These are phyloP conservation scores for Sarocladium oryzae DNA, from an alignment of 2,329 filamentous ascomycete genomes.

Conservation along the genomic window DNA sequence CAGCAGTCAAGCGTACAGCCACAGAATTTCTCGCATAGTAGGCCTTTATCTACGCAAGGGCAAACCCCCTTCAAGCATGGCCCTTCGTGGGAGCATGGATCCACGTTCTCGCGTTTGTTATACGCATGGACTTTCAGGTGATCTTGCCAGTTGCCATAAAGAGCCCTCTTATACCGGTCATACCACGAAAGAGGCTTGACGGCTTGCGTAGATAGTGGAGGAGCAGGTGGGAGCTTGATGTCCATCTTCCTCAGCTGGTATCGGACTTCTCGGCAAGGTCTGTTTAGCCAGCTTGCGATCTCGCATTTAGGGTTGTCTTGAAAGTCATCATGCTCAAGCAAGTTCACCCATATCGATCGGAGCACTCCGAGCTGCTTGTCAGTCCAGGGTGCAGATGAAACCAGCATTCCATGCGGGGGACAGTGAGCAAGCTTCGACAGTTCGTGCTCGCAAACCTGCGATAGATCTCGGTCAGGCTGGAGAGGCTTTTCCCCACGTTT, in stretches of 20 bases:
- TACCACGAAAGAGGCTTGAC: slow-evolving; percentile 42
- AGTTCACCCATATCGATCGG: slow-evolving; percentile 39
- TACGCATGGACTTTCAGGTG: slow-evolving; percentile 49
- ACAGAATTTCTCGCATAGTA: slow-evolving; percentile 70
- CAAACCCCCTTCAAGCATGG: slow-evolving; percentile 54
- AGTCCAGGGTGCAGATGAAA: slow-evolving; percentile 31
- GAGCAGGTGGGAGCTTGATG: neutral
- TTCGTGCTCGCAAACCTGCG: neutral
- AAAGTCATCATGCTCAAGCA: slow-evolving; percentile 46
- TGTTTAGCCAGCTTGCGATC: slow-evolving; percentile 4
- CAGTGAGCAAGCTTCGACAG: neutral
- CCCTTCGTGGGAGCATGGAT: slow-evolving; percentile 64
- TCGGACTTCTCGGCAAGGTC: slow-evolving; percentile 3
- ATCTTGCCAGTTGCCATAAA: slow-evolving; percentile 49
- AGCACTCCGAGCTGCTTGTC: slow-evolving; percentile 43
- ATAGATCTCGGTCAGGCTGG: neutral
- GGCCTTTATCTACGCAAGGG: slow-evolving; percentile 51
- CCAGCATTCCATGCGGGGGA: neutral
- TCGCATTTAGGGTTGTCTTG: slow-evolving; percentile 36
- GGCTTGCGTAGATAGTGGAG: neutral
- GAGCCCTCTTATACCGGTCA: slow-evolving; percentile 48
- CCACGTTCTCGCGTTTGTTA: slow-evolving; percentile 49
- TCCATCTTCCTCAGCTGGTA: slow-evolving; percentile 1
- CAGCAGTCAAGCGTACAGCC: slow-evolving; percentile 53
- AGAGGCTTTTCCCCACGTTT: neutral